Base-by-base conservation (phyloP, 805 yeast genomes). In the Candida corydali region DNA sequence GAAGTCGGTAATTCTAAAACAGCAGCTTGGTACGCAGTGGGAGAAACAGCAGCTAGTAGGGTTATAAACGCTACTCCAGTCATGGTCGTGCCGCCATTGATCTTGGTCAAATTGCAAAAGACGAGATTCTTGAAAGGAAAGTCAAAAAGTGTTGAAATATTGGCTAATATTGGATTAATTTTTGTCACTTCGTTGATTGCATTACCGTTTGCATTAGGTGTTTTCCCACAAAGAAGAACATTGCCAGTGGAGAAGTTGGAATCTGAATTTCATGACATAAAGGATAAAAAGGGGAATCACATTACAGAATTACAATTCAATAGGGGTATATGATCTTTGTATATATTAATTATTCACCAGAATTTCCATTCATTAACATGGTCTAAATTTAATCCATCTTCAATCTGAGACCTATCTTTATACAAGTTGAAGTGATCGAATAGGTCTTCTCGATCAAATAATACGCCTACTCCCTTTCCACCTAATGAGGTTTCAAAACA, bases 31-130 rank as follows among this genome's bases (percentile, higher is more conserved):
- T 73, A 80, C 43, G 99, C 99, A 0, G 98, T 93, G 31, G 96
- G 95, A 17, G 98, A 93, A 62, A 93, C 99, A 8, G 98, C 97
- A 3, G 79, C 89, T 22, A 85, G 95, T 29, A 72, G 99, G 55
- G 96, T 93, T 30, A 84, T 91, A 49, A 93, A 88, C 52, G 97
- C 98, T 12, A 85, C 98, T 0, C 99, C 99, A 14, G 76, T 93
- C 50, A 93, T 93, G 99, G 98, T 86, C 15, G 59, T 93, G 5
- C 98, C 99, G 1, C 97, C 99, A 2, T 71, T 93, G 50, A 54
- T 86, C 18, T 71, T 93, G 29, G 87, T 88, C 31, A 76, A 71
- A 56, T 67, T 93, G 45, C 97, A 93, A 63, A 75, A 73, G 46
- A 71, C 63, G 7, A 48, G 81, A 1, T 54, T 81, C 12, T 69